phyloP scores from a whole-genome alignment of 2,329 filamentous ascomycete genomes.

The Neobulgaria alba region DNA sequence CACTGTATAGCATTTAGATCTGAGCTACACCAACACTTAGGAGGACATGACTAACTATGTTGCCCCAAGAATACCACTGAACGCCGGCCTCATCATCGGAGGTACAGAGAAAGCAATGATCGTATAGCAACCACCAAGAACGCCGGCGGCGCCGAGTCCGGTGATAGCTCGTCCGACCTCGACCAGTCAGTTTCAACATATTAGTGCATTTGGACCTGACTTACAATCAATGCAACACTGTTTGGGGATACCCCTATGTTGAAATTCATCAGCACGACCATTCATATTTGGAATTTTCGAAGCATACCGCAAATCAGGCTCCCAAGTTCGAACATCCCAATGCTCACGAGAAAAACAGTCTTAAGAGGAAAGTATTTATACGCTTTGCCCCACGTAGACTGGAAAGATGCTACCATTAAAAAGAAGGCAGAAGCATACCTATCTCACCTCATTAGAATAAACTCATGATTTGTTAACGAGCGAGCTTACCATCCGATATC shows the following conservation, averaged over 20 bases:
- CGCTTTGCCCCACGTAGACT: slow-evolving; percentile 13
- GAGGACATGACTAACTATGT: no score
- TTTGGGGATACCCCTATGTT: slow-evolving; percentile 32
- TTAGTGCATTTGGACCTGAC: no score
- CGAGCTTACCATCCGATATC: slow-evolving; percentile 43
- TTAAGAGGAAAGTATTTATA: slow-evolving; percentile 24
- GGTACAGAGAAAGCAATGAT: slow-evolving; percentile 31
- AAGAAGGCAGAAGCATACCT: slow-evolving; percentile 48
- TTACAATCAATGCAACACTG: slow-evolving; percentile 30
- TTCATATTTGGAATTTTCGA: no score
- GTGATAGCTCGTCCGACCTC: slow-evolving; percentile 20
- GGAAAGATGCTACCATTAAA: slow-evolving; percentile 32
- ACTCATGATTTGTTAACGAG: no score
- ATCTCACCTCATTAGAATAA: no score
- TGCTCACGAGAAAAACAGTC: slow-evolving; percentile 17
- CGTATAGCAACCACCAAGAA: slow-evolving; percentile 32
- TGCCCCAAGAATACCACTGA: slow-evolving; percentile 11
- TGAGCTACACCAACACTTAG: no score
- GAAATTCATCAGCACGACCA: slow-evolving; percentile 31
- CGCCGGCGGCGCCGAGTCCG: slow-evolving; percentile 19
- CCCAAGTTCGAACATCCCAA: slow-evolving; percentile 29
- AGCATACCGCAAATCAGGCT: slow-evolving; percentile 26
- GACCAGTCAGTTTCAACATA: no score
- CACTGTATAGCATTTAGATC: no score
- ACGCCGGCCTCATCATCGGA: slow-evolving; percentile 6